Base-by-base conservation (phyloP, 345 rosid species). In the Stellera chamaejasme region DNA sequence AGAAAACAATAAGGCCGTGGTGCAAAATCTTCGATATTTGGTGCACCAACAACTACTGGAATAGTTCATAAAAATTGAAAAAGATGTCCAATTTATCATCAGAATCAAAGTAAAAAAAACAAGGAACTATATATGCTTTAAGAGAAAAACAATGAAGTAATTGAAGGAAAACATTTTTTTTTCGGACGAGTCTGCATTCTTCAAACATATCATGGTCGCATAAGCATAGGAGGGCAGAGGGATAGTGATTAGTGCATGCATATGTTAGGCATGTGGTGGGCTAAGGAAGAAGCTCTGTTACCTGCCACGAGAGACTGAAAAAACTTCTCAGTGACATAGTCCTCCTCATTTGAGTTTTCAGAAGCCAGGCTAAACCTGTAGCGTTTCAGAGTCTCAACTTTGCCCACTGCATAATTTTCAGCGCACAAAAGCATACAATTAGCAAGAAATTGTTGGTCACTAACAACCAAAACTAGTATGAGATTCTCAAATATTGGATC, bases 281-380 rank as follows among this genome's bases (percentile, higher is more conserved):
- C 39, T 32, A 32, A 32, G 5, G 39, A 32, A 2, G 48, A 26
- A 9, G 10, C 36, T 44, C 14, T 12, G 63, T 48, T 81, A 93
- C 99, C 99, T 39, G 99, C 90, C 60, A 89, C 96, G 27, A 93
- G 84, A 61, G 97, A 79, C 66, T 93, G 99, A 78, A 93, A 89
- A 75, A 81, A 89, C 7, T 89, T 89, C 72, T 93, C 99, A 0
- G 97, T 93, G 50, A 93, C 96, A 60, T 93, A 93, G 77, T 93
- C 97, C 77, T 93, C 99, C 76, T 93, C 99, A 42, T 89, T 93
- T 23, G 99, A 89, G 56, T 93, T 93, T 79, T 89, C 99, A 69
- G 86, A 89, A 65, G 99, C 96, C 71, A 93, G 72, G 75, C 99
- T 93, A 67, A 93, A 93, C 65, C 79, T 89, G 69, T 93, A 93